Evolutionary conservation across 2,329 filamentous ascomycete genomes (phyloP).

Genomic region (Huntiella savannae): DNA sequence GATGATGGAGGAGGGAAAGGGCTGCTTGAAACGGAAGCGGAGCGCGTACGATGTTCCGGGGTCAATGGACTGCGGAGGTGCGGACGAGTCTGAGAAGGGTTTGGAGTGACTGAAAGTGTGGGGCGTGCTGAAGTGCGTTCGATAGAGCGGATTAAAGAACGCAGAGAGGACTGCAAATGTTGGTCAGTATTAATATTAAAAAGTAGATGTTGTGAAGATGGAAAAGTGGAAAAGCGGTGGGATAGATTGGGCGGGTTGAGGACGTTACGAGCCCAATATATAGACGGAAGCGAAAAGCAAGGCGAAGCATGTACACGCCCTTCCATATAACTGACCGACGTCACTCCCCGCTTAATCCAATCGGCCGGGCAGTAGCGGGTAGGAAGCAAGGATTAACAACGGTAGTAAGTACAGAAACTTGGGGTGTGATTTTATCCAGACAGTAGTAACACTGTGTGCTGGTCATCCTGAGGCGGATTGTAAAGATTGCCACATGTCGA

Average conservation of each 20-base stretch:
- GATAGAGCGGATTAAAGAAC: conserved; percentile 6
- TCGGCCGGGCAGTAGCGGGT: too few species aligned
- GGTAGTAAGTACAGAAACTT: neutral
- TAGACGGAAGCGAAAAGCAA: neutral
- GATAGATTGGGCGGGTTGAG: neutral
- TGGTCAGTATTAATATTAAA: neutral
- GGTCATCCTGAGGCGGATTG: too few species aligned
- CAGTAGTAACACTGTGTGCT: neutral
- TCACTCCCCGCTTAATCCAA: neutral
- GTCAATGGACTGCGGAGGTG: conserved; percentile 3
- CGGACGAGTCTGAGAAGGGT: neutral
- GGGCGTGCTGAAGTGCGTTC: neutral
- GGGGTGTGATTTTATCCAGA: neutral
- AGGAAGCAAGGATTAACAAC: too few species aligned
- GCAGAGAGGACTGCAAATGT: conserved; percentile 4
- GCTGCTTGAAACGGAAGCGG: conserved; percentile 5
- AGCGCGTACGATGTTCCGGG: neutral
- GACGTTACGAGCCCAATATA: too few species aligned
- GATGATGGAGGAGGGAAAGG: neutral
- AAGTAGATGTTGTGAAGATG: neutral
- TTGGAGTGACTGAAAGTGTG: neutral
- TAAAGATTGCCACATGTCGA: too few species aligned
- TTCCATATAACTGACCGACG: neutral
- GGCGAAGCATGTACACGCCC: neutral
- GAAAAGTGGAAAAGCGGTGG: neutral